Base-by-base conservation (phyloP, 805 yeast species). In the Cyberlindnera maritima region DNA sequence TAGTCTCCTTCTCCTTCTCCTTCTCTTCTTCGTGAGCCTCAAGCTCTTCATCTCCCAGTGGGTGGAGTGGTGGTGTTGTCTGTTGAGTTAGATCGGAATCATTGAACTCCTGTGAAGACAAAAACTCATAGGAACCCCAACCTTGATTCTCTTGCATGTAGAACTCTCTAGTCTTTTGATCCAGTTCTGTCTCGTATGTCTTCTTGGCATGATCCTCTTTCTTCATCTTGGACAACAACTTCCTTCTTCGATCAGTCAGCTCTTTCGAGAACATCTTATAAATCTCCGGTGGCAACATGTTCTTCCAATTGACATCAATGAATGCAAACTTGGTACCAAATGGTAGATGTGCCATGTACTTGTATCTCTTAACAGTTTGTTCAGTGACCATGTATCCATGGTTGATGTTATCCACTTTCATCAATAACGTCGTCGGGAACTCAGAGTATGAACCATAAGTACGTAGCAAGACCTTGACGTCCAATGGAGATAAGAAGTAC, bases 221-320 rank as follows among this genome's bases (percentile, higher is more conserved):
- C 43, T 73, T 68, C 49, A 76, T 62, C 61, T 83, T 81, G 43
- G 65, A 65, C 12, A 68, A 67, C 0, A 79, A 69, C 31, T 67
- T 65, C 50, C 77, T 74, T 14, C 83, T 71, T 50, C 96, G 69
- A 34, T 77, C 81, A 19, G 63, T 65, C 28, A 88, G 64, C 49
- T 83, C 89, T 28, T 69, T 71, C 40, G 75, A 71, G 62, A 81
- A 85, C 23, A 62, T 59, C 2, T 67, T 66, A 48, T 67, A 69
- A 2, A 76, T 67, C 26, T 76, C 77, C 10, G 67, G 63, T 3
- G 79, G 75, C 8, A 77, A 57, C 29, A 60, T 44, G 20, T 57
- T 73, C 68, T 72, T 44, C 98, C 98, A 92, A 61, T 88, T 84
- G 43, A 96, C 77, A 57, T 94, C 98, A 45, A 94, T 61, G 52